Base-by-base conservation (phyloP, 306 rosid species). In the Hippophae tibetana region DNA sequence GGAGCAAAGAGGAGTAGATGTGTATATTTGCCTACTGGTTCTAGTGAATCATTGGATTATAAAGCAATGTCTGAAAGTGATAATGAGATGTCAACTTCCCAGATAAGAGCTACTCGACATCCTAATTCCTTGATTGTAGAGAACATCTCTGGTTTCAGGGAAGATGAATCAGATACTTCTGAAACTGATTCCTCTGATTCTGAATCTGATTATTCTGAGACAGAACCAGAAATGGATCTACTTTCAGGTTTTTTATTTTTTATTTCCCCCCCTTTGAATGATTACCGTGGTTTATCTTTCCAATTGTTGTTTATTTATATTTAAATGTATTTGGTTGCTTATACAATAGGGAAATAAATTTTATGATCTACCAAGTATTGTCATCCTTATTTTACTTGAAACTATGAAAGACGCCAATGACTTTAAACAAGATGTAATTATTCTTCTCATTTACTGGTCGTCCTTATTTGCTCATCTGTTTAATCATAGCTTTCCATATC, bases 141-240 rank as follows among this genome's bases (percentile, higher is more conserved):
- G 69, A 66, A 81, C 66, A 78, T 81, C 74, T 85, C 89, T 79
- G 96, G 87, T 58, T 88, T 68, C 63, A 66, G 70, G 61, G 86
- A 81, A 67, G 88, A 71, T 62, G 88, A 69, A 57, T 65, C 82
- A 25, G 86, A 81, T 75, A 80, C 90, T 62, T 78, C 89, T 65
- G 94, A 80, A 80, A 83, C 87, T 52, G 81, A 48, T 69, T 71
- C 88, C 55, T 74, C 89, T 12, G 81, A 74, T 4, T 31, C 38
- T 3, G 86, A 71, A 53, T 76, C 81, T n/a, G 94, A 92, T 82
- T 80, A 95, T 70, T 88, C 95, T 10, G 90, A 74, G 75, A 82
- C 89, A 42, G 94, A 88, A 67, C 79, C 60, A 14, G 97, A 75
- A 59, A 78, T 75, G 85, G 71, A 74, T 60, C 61, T 71, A 68